Evolutionary conservation across 495 filamentous ascomycete genomes (phyloP).

Genomic region (Xylaria flabelliformis): DNA sequence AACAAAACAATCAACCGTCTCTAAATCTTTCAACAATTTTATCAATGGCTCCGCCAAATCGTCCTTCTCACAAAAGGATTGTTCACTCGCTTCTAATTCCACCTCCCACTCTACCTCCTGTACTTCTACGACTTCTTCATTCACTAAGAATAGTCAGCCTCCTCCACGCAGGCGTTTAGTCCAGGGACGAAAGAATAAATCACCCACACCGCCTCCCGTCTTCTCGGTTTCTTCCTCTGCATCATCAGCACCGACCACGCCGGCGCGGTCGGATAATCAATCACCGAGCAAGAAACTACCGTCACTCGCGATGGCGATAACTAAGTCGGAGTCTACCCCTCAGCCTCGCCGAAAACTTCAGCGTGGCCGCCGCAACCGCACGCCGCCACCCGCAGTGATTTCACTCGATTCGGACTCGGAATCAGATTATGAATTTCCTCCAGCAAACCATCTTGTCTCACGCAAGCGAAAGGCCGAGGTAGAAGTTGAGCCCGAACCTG

Average conservation of each 20-base stretch:
- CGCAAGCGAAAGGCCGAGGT: slow-evolving; percentile 33
- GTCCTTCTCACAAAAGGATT: slow-evolving; percentile 22
- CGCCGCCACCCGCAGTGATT: slow-evolving; percentile 49
- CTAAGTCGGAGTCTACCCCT: slow-evolving; percentile 41
- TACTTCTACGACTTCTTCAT: slow-evolving; percentile 16
- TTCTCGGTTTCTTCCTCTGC: slow-evolving; percentile 37
- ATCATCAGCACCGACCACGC: slow-evolving; percentile 32
- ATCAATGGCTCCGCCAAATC: slow-evolving; percentile 12
- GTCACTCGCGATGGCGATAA: slow-evolving; percentile 3
- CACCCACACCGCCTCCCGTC: slow-evolving; percentile 32
- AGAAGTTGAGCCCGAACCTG: slow-evolving; percentile 8
- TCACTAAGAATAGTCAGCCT: slow-evolving; percentile 23
- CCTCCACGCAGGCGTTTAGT: slow-evolving; percentile 34
- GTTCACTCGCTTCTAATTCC: slow-evolving; percentile 18
- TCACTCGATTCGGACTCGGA: slow-evolving; percentile 25
- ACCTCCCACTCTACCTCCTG: neutral
- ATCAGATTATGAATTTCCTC: slow-evolving; percentile 11
- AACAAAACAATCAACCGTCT: slow-evolving; percentile 14
- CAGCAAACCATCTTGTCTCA: neutral
- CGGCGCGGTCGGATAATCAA: slow-evolving; percentile 27
- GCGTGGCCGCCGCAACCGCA: slow-evolving; percentile 60
- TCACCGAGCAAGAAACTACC: slow-evolving; percentile 19
- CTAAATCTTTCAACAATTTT: neutral
- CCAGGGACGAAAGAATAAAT: slow-evolving; percentile 32
- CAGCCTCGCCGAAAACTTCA: slow-evolving; percentile 57